Evolutionary conservation across 2,329 filamentous ascomycete genomes (phyloP).

Genomic region (Tolypocladium album): DNA sequence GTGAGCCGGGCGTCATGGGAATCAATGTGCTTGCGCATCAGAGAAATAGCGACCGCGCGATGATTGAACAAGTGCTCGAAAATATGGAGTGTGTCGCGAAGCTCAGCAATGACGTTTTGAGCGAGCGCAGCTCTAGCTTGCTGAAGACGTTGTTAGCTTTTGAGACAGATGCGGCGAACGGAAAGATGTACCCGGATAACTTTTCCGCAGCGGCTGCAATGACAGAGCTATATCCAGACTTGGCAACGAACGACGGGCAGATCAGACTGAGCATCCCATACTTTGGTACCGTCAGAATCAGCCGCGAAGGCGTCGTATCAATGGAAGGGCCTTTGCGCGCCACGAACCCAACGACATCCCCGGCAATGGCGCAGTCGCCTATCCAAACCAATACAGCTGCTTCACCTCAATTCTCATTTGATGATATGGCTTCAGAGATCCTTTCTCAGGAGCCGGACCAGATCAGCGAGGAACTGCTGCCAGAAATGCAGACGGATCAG

Average conservation of each 20-base stretch:
- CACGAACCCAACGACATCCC: background rate
- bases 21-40: conserved; percentile 4
- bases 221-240: background rate
- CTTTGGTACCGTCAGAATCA: background rate
- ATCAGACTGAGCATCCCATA: background rate
- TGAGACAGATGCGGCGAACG: background rate
- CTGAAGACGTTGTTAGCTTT: background rate
- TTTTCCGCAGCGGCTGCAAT: background rate
- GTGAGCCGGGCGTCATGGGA: background rate
- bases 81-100: background rate
- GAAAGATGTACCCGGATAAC: background rate
- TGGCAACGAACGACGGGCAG: background rate
- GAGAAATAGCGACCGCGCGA: conserved; percentile 3
- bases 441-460: background rate
- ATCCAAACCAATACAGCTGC: background rate
- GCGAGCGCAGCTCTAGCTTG: background rate
- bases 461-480: background rate
- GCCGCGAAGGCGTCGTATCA: background rate
- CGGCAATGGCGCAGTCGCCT: background rate
- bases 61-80: conserved; percentile 3
- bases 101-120: background rate
- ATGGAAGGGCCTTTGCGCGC: background rate
- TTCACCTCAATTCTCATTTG: background rate
- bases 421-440: background rate
- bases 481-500: background rate